Conservation (phyloP, 2,329 filamentous ascomycete species). For the Penicillium sp. region DNA sequence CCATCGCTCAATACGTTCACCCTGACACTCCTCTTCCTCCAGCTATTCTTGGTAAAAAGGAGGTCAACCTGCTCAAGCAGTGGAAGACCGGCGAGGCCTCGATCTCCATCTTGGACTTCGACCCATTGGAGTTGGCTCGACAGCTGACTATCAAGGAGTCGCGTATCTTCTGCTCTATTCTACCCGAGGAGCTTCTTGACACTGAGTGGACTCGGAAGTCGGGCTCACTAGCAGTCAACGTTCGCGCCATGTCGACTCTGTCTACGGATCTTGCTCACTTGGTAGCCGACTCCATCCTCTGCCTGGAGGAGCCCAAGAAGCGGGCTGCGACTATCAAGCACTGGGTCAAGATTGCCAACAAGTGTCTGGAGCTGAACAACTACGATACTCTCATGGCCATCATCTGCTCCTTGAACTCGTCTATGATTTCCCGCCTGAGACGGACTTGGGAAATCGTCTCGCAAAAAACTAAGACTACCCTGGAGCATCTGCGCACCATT, state of each 20-base stretch:
- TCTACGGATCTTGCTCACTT: slow-evolving; percentile 92
- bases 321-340: slow-evolving; percentile 90
- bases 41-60: slow-evolving; percentile 72
- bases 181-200: slow-evolving; percentile 86
- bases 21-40: slow-evolving; percentile 72
- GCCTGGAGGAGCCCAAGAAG: slow-evolving; percentile 88
- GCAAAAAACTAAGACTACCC: slow-evolving; percentile 74
- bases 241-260: slow-evolving; percentile 88
- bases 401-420: slow-evolving; percentile 89
- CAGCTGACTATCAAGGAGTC: slow-evolving; percentile 94
- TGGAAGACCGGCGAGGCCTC: slow-evolving; percentile 72
- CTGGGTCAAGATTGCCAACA: slow-evolving; percentile 92
- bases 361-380: slow-evolving; percentile 87
- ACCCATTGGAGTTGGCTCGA: slow-evolving; percentile 84
- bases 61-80: slow-evolving; percentile 69
- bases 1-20: slow-evolving; percentile 69
- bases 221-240: slow-evolving; percentile 77
- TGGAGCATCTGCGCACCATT: slow-evolving; percentile 78
- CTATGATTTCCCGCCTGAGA: slow-evolving; percentile 82
- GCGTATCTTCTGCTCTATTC: slow-evolving; percentile 84
- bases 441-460: slow-evolving; percentile 92
- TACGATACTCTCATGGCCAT: slow-evolving; percentile 98
- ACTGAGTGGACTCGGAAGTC: slow-evolving; percentile 93
- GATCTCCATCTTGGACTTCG: slow-evolving; percentile 84
- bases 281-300: slow-evolving; percentile 88